Evolutionary conservation across 441 rosid genomes (phyloP), one percentile per base, ranked within the genome.

Genomic region (Flueggea neowawraea): DNA sequence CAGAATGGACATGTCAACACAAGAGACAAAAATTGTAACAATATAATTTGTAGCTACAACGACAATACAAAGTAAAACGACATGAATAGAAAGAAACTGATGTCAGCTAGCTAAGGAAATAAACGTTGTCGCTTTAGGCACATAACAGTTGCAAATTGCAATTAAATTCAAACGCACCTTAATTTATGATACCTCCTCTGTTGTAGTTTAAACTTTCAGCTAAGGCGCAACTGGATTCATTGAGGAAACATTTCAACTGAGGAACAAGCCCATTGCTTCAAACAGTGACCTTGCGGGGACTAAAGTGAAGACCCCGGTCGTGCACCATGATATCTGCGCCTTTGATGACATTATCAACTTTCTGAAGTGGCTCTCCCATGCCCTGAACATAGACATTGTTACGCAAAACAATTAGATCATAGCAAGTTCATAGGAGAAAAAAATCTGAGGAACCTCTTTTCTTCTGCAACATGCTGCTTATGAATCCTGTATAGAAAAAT

Each of bases 331-430:
- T 87, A 61, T 81, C 82, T 33, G 95, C 84, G 58, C 96, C 96
- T 82, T 81, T 87, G 41, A 89, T 82, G 45, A 90, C 95, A 73
- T 82, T 87, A 12, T 84, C 90, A 58, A 89, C 70, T 52, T 90
- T 94, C 66, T 94, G 96, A 68, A 94, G 84, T 7, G 97, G 97
- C 72, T 94, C 97, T 61, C 98, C 97, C 98, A 90, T 94, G 67
- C 98, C 98, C 97, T 94, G 77, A 56, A 70, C 58, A 66, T 43
- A 65, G 41, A 52, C 2, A 44, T 51, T 53, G 67, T 44, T 31
- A 31, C 28, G 52, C 12, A 43, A 16, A 60, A 9, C n/a, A 71
- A 60, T 60, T 50, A 55, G 41, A 8, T 36, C 41, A 1, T 36
- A 36, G 41, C 41, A 36, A 36, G 41, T 17, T 36, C 28, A 22